Evolutionary conservation across 371 early-diverging fungal species (phyloP), one percentile per base, ranked within the genome.

Genomic region (Umbelopsis sp.): DNA sequence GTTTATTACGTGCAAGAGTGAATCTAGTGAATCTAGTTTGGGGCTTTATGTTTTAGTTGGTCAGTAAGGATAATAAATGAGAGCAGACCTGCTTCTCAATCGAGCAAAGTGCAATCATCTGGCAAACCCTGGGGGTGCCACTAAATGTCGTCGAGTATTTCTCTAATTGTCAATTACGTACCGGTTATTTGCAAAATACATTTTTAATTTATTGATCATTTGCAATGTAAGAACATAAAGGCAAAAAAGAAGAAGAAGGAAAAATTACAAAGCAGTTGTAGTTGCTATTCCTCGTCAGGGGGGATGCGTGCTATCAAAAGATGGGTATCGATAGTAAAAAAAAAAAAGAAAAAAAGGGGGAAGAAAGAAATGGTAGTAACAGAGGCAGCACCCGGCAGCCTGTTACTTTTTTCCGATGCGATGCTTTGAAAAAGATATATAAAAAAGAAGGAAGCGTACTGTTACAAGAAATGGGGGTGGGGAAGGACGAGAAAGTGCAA

Each of bases 401-500:
- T 29, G 29, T 35, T 29, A 35, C 37, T 18, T 41, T 41, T 38
- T 57, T 35, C 57, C 57, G 18, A 29, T 57, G 29, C 57, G 4
- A 57, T 29, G 18, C 11, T 53, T 22, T 7, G 4, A 57, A 35
- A 9, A 12, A 12, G 37, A 29, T 10, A 32, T 24, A 57, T 37
- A 35, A 37, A 35, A 41, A 41, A 41, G 12, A 12, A 41, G 12
- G 12, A 41, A 41, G 12, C 5, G 41, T 57, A 57, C 57, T 35
- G 57, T 57, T 57, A 57, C 57, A 57, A 14, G 57, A 57, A 51
- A 51, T 9, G 57, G 29, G 9, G 32, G 57, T 25, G 35, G 22
- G 22, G 22, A 22, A 22, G 35, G 37, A 6, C 10, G 57, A 35
- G 22, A 57, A 35, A 12, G 57, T 18, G 57, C 35, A 16, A 57